Conservation (phyloP, 2,329 filamentous ascomycete species). For the Metarhizium sp. region DNA sequence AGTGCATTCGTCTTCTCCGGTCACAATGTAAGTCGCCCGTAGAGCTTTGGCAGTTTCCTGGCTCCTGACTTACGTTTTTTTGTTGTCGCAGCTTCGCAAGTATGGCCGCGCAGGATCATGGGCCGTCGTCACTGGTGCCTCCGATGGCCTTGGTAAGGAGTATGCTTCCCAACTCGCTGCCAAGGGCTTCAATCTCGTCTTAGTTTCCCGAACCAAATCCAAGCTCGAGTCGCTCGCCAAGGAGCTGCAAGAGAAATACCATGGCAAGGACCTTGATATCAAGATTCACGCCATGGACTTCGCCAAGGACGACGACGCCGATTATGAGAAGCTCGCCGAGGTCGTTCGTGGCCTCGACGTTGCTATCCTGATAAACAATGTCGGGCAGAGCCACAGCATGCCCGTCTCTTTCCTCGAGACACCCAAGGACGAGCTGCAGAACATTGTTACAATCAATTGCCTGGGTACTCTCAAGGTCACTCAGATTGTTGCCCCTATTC, state of each 20-base stretch:
- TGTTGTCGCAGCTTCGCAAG: slow-evolving; percentile 58
- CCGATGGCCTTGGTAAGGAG: slow-evolving; percentile 94
- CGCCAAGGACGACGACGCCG: slow-evolving; percentile 63
- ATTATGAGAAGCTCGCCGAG: slow-evolving; percentile 66
- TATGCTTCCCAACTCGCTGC: slow-evolving; percentile 82
- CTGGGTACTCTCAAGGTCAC: slow-evolving; percentile 82
- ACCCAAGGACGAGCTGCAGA: slow-evolving; percentile 65
- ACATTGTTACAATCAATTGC: slow-evolving; percentile 95
- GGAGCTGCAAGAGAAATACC: slow-evolving; percentile 65
- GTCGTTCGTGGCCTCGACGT: slow-evolving; percentile 68
- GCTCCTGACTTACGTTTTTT: background rate
- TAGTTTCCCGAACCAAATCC: slow-evolving; percentile 89
- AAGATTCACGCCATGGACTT: slow-evolving; percentile 91
- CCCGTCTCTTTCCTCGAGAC: slow-evolving; percentile 84
- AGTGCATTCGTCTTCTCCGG: slow-evolving; percentile 61
- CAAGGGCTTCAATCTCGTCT: slow-evolving; percentile 89
- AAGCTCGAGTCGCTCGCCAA: slow-evolving; percentile 73
- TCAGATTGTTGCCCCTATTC: slow-evolving; percentile 72
- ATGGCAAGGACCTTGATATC: slow-evolving; percentile 51
- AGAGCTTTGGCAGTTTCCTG: too few relatives aligned
- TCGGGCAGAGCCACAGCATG: slow-evolving; percentile 88
- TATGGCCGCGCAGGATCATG: slow-evolving; percentile 90
- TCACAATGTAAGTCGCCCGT: slow-evolving; percentile 41
- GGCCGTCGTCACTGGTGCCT: slow-evolving; percentile 91
- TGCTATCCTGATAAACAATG: slow-evolving; percentile 89